phyloP scores from a whole-genome alignment of 441 rosid genomes.

The Syzygium syzygioides region DNA sequence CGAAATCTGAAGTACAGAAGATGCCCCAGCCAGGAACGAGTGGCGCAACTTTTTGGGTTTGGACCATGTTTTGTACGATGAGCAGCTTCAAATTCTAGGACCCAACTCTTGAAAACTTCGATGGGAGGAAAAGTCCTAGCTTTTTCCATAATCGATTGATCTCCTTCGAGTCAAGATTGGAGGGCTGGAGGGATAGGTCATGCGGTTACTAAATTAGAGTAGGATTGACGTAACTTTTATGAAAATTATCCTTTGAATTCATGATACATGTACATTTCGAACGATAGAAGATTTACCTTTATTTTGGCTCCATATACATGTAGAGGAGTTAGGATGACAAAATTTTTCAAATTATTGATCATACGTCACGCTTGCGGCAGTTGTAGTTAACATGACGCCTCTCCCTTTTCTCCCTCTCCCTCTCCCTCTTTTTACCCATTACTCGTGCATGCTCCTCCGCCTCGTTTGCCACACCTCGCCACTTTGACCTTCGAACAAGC shows the following conservation, averaged over 20 bases:
- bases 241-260: not conserved
- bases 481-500: not conserved
- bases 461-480: not conserved
- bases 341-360: not conserved
- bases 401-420: not conserved
- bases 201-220: not conserved
- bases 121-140: not conserved
- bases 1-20: not conserved
- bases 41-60: not conserved
- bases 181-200: not conserved
- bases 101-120: not conserved
- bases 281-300: not conserved
- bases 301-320: not conserved
- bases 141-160: not conserved
- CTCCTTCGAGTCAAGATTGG: not conserved
- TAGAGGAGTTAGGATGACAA: not conserved
- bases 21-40: not conserved
- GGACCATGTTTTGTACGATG: not conserved
- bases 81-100: not conserved
- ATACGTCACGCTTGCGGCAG: fast-evolving
- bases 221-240: not conserved
- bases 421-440: not conserved
- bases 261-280: not conserved
- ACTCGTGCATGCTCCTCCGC: not conserved
- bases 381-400: not conserved